Evolutionary conservation across 148 eudicot species (phyloP).

Genomic region (Silene latifolia): DNA sequence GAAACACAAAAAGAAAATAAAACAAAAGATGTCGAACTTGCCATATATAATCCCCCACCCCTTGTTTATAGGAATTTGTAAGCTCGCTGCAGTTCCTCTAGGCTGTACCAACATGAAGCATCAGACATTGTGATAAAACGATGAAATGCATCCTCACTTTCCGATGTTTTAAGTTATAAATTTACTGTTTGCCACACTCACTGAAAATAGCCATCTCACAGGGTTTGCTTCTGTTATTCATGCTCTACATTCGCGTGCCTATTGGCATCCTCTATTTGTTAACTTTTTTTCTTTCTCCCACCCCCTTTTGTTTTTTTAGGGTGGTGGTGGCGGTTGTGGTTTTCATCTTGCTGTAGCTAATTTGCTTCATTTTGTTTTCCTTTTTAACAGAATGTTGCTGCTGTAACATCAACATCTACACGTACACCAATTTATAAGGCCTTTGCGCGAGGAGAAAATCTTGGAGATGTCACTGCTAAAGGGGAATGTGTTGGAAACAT

Average conservation of each 20-base stretch:
- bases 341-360: slow-evolving; percentile 9
- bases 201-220: neutral
- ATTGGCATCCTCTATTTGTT: neutral
- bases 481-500: slow-evolving; percentile 97
- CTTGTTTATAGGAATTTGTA: neutral
- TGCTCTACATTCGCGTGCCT: too few relatives aligned
- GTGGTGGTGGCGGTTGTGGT: neutral
- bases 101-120: neutral
- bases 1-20: neutral
- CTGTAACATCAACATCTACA: slow-evolving; percentile 98
- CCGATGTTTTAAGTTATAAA: neutral
- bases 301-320: neutral
- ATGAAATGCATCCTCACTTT: neutral
- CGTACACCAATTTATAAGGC: slow-evolving; percentile 98
- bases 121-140: neutral
- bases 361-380: slow-evolving; percentile 11
- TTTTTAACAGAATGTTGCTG: slow-evolving; percentile 73
- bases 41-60: neutral
- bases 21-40: neutral
- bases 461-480: slow-evolving; percentile 98
- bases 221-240: neutral
- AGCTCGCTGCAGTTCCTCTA: too few relatives aligned
- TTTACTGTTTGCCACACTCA: neutral
- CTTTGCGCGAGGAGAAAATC: slow-evolving; percentile 94
- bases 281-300: neutral